Base-by-base conservation (phyloP, 208 protist genomes). In the Lotmaria passim region DNA sequence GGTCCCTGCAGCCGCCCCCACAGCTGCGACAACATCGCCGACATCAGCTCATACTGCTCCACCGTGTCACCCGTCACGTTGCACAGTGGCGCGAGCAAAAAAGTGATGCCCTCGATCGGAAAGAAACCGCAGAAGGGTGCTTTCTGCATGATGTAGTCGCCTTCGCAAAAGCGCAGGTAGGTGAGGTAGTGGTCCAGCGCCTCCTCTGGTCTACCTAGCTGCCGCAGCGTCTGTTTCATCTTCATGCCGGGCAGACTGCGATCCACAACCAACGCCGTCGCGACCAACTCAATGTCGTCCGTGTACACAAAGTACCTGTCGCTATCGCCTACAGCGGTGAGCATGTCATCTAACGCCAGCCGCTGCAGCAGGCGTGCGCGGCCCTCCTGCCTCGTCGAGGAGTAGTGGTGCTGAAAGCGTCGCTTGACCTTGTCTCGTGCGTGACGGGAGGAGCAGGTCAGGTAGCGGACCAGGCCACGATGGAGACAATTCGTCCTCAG, bases 301-400 rank as follows among this genome's bases (percentile, higher is more conserved):
- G 74, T 52, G 69, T 89, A 93, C 17, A 93, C 83, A 64, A 96
- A 96, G 78, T 93, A 96, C 44, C 77, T 86, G 69, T 96, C 91
- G 72, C 82, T 92, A 70, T 96, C 81, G 11, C 88, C 89, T 14
- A 92, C 83, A 44, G 52, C 75, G 24, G 77, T 67, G 21, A 67
- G 17, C 61, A 85, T 79, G 70, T 96, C 91, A 7, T 79, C 63
- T 34, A 69, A 69, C 26, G 82, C 53, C 6, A 91, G 58, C 7
- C 78, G 62, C 70, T 96, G 91, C 66, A 96, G 64, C 46, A 85
- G 50, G 68, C 65, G 77, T 34, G 80, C 79, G 10, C 70, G 73
- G 0, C 66, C 43, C 70, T 89, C 83, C 47, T 87, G 73, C 50
- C 78, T 71, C 21, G 59, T 28, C 11, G 83, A 82, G 46, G 81